Conservation (phyloP, 352 stramenopile genomes). For the Aphanomyces astaci region DNA sequence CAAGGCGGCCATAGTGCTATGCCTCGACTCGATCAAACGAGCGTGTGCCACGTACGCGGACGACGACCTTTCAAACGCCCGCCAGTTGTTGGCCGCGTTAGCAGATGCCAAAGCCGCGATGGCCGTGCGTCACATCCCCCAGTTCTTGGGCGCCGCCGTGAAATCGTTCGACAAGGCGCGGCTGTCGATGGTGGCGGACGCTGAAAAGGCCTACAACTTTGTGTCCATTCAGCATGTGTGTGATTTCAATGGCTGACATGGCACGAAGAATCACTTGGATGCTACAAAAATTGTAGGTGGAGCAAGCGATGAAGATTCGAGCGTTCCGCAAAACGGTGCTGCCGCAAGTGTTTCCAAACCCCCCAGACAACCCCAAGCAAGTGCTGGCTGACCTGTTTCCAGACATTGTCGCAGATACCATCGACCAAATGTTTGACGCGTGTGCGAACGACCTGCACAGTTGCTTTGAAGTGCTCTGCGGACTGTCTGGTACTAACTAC, state of each 20-base stretch:
- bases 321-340: conserved; percentile 20
- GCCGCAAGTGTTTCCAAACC: not conserved
- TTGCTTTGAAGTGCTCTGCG: conserved; percentile 20
- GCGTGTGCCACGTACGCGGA: not conserved
- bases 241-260: not conserved
- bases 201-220: not conserved
- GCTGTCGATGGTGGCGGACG: not conserved
- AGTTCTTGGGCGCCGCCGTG: not conserved
- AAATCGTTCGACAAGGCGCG: conserved; percentile 15
- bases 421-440: conserved; percentile 19
- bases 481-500: conserved; percentile 3
- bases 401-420: conserved; percentile 16
- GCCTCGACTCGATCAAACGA: not conserved
- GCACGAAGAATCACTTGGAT: not conserved
- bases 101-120: not conserved
- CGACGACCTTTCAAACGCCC: not conserved
- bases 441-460: conserved; percentile 18
- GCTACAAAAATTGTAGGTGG: not conserved
- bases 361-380: not conserved
- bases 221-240: conserved; percentile 8
- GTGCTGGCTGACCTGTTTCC: conserved; percentile 15
- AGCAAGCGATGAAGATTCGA: conserved; percentile 20
- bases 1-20: not conserved
- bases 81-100: not conserved
- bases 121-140: not conserved